Percentiles rank a stretch among this genome's conserved stretches.
phyloP scores from a whole-genome alignment of 495 filamentous ascomycete genomes.

The Annulohypoxylon bovei region DNA sequence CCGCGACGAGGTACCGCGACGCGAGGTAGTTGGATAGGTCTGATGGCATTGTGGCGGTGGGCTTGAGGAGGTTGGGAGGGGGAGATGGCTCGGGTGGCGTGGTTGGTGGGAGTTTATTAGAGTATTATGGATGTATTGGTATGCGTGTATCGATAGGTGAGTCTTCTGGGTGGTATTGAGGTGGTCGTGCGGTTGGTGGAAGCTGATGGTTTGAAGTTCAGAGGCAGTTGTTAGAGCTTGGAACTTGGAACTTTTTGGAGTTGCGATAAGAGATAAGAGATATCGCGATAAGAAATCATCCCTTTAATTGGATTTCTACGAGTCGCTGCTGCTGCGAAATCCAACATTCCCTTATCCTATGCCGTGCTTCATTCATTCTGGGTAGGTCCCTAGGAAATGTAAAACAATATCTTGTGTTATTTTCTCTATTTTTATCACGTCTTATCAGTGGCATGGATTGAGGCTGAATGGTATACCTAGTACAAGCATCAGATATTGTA shows the following conservation, averaged over 20 bases:
- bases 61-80: neutral
- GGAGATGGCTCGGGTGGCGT: neutral
- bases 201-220: neutral
- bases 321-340: neutral
- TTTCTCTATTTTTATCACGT: too few relatives aligned
- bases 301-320: neutral
- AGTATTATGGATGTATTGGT: neutral
- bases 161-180: neutral
- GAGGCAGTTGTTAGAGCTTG: neutral
- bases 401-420: too few relatives aligned
- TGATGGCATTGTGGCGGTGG: constrained; percentile 59
- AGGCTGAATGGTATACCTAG: too few relatives aligned
- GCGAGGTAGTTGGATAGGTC: constrained; percentile 88
- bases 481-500: too few relatives aligned
- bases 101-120: neutral
- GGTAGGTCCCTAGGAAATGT: too few relatives aligned
- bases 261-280: constrained; percentile 19
- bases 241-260: constrained; percentile 7
- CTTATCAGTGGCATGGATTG: too few relatives aligned
- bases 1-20: constrained; percentile 87
- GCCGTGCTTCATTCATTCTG: neutral
- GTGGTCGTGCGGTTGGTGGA: neutral
- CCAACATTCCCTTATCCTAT: neutral
- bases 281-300: neutral
- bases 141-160: neutral